Base-by-base conservation (phyloP, 306 rosid genomes). In the Cucurbita ficifolia region DNA sequence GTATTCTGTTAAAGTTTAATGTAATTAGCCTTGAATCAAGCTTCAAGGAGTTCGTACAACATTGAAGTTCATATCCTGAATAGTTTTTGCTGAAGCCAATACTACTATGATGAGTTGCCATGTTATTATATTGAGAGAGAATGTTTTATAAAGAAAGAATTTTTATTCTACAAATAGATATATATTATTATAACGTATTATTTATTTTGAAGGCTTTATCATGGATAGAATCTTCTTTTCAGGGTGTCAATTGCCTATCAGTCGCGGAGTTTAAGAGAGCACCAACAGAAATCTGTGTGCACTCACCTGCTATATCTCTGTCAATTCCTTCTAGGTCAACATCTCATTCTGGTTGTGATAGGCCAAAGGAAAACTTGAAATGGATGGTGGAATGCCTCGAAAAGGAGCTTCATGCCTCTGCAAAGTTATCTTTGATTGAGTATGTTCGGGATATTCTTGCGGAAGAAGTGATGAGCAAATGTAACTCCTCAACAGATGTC, bases 361-460 rank as follows among this genome's bases (percentile, higher is more conserved):
- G 22, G 42, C 72, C 70, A 58, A 46, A 71, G 38, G 81, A 70
- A 79, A 83, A 83, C 77, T 64, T 90, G 77, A 75, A 83, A 50
- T 73, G 74, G 76, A 84, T 88, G 58, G 52, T 88, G 71, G 82
- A 89, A 77, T 73, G 75, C 67, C 85, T 91, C 76, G 96, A 89
- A 82, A 75, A 82, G 19, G 86, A 89, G 82, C 97, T 94, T 74
- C 88, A 91, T 71, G 72, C 68, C 70, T 89, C 92, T 84, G 83
- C 89, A 5, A 84, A 75, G 83, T 61, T 40, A 65, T 86, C 91
- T 57, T 72, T 91, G 78, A 72, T 76, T 8, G 86, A 79, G 48
- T 86, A 83, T 68, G 54, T 88, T 75, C 80, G 64, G 75, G 69
- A 76, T 76, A 69, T 85, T 57, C 74, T 91, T 48, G 80, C 83